Conservation (phyloP, 2,329 filamentous ascomycete species). For the Alternaria conjuncta region DNA sequence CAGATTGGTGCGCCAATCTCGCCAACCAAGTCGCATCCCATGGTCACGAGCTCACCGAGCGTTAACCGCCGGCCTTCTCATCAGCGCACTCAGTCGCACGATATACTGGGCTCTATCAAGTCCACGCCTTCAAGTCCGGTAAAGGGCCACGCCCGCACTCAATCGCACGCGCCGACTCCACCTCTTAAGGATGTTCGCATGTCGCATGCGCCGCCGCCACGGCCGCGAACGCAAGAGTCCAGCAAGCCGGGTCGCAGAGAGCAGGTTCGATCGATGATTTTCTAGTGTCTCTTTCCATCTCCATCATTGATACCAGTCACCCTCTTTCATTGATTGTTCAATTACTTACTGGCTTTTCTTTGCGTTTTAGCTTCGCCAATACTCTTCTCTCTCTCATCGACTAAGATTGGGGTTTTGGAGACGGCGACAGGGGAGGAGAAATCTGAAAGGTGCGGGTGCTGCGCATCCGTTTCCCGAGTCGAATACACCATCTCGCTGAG, state of each 20-base stretch:
- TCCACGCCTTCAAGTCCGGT: conserved; percentile 38
- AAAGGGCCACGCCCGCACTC: conserved; percentile 43
- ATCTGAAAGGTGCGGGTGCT: conserved; percentile 20
- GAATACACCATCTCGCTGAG: conserved; percentile 1
- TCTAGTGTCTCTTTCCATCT: conserved; percentile 33
- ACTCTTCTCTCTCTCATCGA: conserved; percentile 21
- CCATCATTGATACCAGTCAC: conserved; percentile 33
- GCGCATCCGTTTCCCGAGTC: conserved; percentile 15
- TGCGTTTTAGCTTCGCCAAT: conserved; percentile 32
- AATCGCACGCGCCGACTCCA: conserved; percentile 38
- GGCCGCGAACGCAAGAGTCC: conserved; percentile 38
- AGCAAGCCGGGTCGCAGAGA: conserved; percentile 38
- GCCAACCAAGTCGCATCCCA: conserved; percentile 24
- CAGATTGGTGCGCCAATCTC: conserved; percentile 29
- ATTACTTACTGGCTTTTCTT: conserved; percentile 34
- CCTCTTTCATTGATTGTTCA: conserved; percentile 26
- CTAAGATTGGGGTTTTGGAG: conserved; percentile 32
- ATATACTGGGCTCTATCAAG: conserved; percentile 21
- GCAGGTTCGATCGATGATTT: conserved; percentile 53
- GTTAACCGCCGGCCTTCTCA: conserved; percentile 27
- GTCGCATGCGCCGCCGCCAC: conserved; percentile 35
- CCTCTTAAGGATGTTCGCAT: conserved; percentile 40
- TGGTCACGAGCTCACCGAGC: conserved; percentile 21
- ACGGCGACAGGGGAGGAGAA: conserved; percentile 11
- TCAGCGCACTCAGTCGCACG: conserved; percentile 42